A percentile compares a stretch with the other conserved stretches of the same genome.
Evolutionary conservation across 2,329 filamentous ascomycete species (phyloP).

Genomic region (Achaetomium macrosporum): DNA sequence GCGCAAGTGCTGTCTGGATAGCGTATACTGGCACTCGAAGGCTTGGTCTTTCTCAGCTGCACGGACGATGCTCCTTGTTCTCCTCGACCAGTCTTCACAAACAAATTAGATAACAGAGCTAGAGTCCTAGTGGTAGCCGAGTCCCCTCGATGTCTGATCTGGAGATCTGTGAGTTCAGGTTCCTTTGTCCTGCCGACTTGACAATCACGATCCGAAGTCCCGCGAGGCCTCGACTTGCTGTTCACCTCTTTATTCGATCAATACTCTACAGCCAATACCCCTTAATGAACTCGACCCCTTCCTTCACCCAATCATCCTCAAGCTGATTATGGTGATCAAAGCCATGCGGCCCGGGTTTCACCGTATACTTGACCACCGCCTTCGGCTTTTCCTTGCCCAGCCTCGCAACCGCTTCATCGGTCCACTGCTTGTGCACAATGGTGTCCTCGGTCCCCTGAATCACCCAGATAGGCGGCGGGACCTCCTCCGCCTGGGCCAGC

Average conservation of each 20-base stretch:
- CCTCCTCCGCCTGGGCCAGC: conserved; percentile 8
- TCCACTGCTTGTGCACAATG: conserved; percentile 11
- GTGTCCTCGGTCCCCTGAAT: conserved; percentile 20
- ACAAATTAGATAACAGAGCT: too few species aligned
- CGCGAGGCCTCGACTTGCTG: too few species aligned
- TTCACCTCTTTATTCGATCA: neutral
- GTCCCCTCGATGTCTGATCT: too few species aligned
- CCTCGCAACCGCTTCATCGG: conserved; percentile 17
- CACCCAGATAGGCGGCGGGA: conserved; percentile 18
- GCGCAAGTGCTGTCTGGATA: too few species aligned
- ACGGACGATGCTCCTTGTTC: too few species aligned
- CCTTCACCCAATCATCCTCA: conserved; percentile 17
- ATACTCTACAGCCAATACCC: conserved; percentile 17
- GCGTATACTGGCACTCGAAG: too few species aligned
- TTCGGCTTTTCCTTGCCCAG: conserved; percentile 9
- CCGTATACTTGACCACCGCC: conserved; percentile 19
- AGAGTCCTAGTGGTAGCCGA: too few species aligned
- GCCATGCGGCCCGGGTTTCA: conserved; percentile 18
- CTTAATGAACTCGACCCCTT: conserved; percentile 20
- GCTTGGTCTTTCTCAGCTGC: too few species aligned
- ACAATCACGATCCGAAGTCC: too few species aligned
- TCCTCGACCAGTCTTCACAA: too few species aligned
- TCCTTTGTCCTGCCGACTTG: too few species aligned
- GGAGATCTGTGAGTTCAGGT: too few species aligned
- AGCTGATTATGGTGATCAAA: conserved; percentile 16